Evolutionary conservation across 495 filamentous ascomycete genomes (phyloP).

Genomic region (Viridothelium virens): DNA sequence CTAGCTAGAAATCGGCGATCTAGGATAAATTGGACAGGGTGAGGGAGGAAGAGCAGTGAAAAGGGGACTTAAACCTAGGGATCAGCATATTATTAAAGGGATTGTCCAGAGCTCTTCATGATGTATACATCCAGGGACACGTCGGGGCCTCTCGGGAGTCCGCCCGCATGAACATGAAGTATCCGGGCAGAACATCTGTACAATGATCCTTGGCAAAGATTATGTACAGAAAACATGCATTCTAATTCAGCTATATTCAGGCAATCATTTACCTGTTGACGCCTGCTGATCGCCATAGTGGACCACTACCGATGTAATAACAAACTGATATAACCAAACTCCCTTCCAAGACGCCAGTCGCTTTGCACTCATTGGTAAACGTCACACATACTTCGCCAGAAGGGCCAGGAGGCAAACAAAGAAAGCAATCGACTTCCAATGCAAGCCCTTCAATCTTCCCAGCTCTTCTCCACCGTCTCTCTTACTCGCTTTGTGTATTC

Average conservation of each 20-base stretch:
- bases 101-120: too few species aligned
- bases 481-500: conserved; percentile 93
- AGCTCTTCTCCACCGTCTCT: conserved; percentile 98
- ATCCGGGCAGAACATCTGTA: too few species aligned
- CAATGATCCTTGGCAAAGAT: too few species aligned
- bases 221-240: too few species aligned
- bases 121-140: too few species aligned
- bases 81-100: too few species aligned
- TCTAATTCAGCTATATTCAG: too few species aligned
- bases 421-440: background rate
- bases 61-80: background rate
- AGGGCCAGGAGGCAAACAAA: background rate
- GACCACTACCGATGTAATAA: background rate
- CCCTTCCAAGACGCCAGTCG: background rate
- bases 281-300: background rate
- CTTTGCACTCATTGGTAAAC: background rate
- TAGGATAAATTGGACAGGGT: too few species aligned
- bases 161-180: too few species aligned
- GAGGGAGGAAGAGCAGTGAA: background rate
- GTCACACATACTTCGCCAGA: background rate
- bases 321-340: background rate
- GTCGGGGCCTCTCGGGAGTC: too few species aligned
- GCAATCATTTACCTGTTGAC: background rate
- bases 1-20: too few species aligned
- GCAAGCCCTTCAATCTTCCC: conserved; percentile 55